These are phyloP conservation scores for Omphalotus guepiniiformis DNA, from an alignment of 768 basidiomycete genomes.

Conservation along the genomic window DNA sequence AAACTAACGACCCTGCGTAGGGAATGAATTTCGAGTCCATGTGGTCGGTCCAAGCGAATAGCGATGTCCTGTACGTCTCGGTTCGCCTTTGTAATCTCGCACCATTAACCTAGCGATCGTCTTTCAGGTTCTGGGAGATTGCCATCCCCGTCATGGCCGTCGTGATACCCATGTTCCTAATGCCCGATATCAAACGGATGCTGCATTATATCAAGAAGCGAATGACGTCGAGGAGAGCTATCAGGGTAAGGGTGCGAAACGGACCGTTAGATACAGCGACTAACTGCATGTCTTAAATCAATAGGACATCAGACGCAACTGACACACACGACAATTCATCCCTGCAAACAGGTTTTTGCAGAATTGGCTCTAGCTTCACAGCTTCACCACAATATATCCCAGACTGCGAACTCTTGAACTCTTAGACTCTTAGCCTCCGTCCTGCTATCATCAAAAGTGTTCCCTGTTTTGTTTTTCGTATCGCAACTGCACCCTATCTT, in stretches of 20 bases:
- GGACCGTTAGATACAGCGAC: too few relatives aligned
- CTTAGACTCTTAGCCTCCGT: too few relatives aligned
- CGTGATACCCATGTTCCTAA: constrained; percentile 54
- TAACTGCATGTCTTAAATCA: too few relatives aligned
- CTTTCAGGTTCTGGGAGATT: constrained; percentile 63
- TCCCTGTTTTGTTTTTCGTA: too few relatives aligned
- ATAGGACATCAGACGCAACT: too few relatives aligned
- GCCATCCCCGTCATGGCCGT: constrained; percentile 58
- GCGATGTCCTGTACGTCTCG: constrained; percentile 43
- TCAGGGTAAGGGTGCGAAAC: constrained; percentile 3
- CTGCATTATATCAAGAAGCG: constrained; percentile 46
- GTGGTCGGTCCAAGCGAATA: constrained; percentile 41
- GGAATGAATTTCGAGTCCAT: constrained; percentile 66
- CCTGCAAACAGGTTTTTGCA: too few relatives aligned
- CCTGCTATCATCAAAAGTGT: too few relatives aligned
- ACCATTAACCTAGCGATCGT: not conserved
- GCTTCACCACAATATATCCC: too few relatives aligned
- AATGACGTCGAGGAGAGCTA: constrained; percentile 4
- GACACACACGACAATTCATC: too few relatives aligned
- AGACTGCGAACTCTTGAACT: too few relatives aligned
- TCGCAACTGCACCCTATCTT: too few relatives aligned
- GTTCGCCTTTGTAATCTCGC: not conserved
- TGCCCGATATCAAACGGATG: constrained; percentile 45
- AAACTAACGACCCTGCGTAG: constrained; percentile 26
- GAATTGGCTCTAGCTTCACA: too few relatives aligned